Base-by-base conservation (phyloP, 2,329 filamentous ascomycete genomes). In the Fusarium hainanense region DNA sequence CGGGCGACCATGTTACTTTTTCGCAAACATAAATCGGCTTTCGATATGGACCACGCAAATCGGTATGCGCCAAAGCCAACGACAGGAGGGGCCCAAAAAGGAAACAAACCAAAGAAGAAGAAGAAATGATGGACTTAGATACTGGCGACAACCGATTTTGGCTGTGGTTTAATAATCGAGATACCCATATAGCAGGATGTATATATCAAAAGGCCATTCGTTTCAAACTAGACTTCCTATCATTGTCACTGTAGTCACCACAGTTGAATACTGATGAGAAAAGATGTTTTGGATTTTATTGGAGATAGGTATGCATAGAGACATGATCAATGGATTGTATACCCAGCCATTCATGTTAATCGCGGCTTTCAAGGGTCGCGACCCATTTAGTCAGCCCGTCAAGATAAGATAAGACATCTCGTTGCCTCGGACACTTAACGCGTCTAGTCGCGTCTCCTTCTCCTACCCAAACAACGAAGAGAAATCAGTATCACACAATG, bases 1-100 rank as follows among this genome's bases (percentile, higher is more conserved):
- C 85, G 93, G 71, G 93, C 93, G 7, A 91, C 94, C 1, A 98
- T 99, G 94, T 82, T 95, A 58, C 82, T 99, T 43, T 98, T 97
- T 76, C 87, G 92, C 66, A 88, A 89, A 70, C 89, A 94, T 78
- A 98, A 98, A 82, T 85, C 90, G 20, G 92, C 86, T 1, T 98
- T 99, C 77, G 96, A 98, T 77, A 83, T 89, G 60, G 93, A 97
- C 77, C 89, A 93, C 78, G 83, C 90, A 58, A 90, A 89, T 78
- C 88, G 87, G 60, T 96, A 87, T 78, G 84, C 86, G 6, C 77
- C 81, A 9, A 80, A 73, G 57, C 58, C 69, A 28, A 20, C 54
- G 11, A 18, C 57, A 50, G 58, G 54, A 43, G 70, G 65, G 4
- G 70, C 70, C 20, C 66, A 65, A 10, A 81, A 82, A 56, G 80